Evolutionary conservation across 2,329 filamentous ascomycete species (phyloP), one percentile per base, ranked within the genome.

Genomic region (Verticillium dahliae): DNA sequence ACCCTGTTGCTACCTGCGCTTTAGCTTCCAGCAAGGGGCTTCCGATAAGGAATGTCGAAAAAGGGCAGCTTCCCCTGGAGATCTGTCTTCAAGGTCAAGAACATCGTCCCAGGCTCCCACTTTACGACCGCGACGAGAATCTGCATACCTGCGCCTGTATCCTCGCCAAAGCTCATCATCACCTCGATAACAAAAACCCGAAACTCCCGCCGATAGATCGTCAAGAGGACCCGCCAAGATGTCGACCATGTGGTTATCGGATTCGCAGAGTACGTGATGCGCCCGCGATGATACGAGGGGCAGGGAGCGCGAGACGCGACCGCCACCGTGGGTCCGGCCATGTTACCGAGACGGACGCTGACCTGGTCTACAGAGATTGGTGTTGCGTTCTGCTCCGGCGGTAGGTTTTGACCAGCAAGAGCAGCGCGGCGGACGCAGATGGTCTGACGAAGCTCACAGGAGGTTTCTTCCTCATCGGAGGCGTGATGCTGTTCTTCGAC

Each of bases 401-500:
- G 93, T 97, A 89, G 69, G 90, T 89, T 76, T 69, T 68, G 67
- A 65, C 67, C 39, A 27, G n/a, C 7, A 18, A 18, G 18, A 4
- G 18, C 9, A 4, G 27, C 27, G 27, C 27, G 45, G 22, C 45
- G 45, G 10, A 27, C 22, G 45, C 15, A 18, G 34, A 18, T 59
- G 38, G 54, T 38, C 63, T 65, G 56, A 65, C 60, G 38, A 60
- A 60, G 60, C 65, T 50, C 64, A 58, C 74, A 96, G 94, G 94
- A 75, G 92, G 90, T 67, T 89, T 98, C 81, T 99, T 99, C 82
- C 86, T 99, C 62, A 85, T 97, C 73, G 91, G 92, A 72, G 95
- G 95, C 64, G 91, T 99, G 10, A 84, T 99, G 77, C 85, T 99
- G 78, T 98, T 99, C 81, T 99, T 99, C 80, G 95, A 99, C 78